Evolutionary conservation across 371 early-diverging fungal genomes (phyloP).

Genomic region (Cladochytrium tenue): DNA sequence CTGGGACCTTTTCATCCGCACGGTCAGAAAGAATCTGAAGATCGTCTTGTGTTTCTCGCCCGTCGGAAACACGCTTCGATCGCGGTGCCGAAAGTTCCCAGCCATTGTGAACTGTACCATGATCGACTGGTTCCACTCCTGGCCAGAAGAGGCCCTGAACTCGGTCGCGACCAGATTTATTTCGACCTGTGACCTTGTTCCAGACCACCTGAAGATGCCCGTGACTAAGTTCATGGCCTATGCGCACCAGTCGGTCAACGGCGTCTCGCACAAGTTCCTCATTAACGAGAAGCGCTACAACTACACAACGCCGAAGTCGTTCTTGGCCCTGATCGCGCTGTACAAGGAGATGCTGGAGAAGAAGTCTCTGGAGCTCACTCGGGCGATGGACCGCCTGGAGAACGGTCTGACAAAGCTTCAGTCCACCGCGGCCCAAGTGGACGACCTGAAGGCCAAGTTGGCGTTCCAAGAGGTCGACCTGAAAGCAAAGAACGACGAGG

Average conservation of each 20-base stretch:
- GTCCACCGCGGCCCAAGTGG: conserved; percentile 61
- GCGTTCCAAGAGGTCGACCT: conserved; percentile 66
- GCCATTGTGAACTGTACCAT: conserved; percentile 62
- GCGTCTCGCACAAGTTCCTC: conserved; percentile 58
- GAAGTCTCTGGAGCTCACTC: conserved; percentile 52
- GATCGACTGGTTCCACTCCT: conserved; percentile 68
- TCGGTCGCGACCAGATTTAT: conserved; percentile 63
- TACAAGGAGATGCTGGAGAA: conserved; percentile 66
- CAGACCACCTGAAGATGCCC: conserved; percentile 42
- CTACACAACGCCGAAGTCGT: conserved; percentile 68
- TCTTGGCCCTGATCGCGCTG: conserved; percentile 57
- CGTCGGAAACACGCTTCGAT: conserved; percentile 59
- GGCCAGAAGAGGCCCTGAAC: conserved; percentile 62
- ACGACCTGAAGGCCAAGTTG: conserved; percentile 62
- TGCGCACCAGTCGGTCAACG: conserved; percentile 59
- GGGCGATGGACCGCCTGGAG: conserved; percentile 64
- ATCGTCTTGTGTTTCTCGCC: conserved; percentile 66
- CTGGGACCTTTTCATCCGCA: conserved; percentile 63
- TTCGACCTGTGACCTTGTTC: conserved; percentile 53
- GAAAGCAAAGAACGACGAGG: conserved; percentile 64
- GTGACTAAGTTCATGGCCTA: conserved; percentile 65
- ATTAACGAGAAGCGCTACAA: conserved; percentile 64
- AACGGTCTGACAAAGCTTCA: conserved; percentile 66
- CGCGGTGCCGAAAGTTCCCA: conserved; percentile 63
- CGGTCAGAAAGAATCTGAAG: conserved; percentile 59